These are phyloP conservation scores for Colletotrichum truncatum DNA, from an alignment of 2,329 filamentous ascomycete genomes.

Conservation along the genomic window DNA sequence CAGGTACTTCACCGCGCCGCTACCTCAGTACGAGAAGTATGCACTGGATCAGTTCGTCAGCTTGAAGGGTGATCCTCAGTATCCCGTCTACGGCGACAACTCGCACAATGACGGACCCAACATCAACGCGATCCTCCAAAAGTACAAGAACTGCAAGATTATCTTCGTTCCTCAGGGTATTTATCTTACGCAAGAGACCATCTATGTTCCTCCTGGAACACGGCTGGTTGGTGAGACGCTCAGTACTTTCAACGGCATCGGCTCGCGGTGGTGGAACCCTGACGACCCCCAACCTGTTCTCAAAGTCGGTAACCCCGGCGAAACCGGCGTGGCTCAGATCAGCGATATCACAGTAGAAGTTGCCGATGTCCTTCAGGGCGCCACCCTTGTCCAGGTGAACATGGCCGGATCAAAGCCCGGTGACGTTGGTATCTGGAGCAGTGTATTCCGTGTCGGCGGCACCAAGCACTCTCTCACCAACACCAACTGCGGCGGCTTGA, in stretches of 20 bases:
- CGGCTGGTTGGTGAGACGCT: slow-evolving; percentile 65
- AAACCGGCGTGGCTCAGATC: slow-evolving; percentile 60
- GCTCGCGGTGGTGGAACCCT: slow-evolving; percentile 53
- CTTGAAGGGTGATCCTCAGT: slow-evolving; percentile 51
- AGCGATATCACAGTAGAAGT: slow-evolving; percentile 63
- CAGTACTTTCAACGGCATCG: slow-evolving; percentile 56
- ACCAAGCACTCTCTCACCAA: slow-evolving; percentile 48
- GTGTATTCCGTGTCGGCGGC: slow-evolving; percentile 55
- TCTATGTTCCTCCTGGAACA: slow-evolving; percentile 43
- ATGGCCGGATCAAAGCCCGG: slow-evolving; percentile 54
- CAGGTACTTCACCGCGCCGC: slow-evolving; percentile 39
- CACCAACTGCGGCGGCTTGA: slow-evolving; percentile 43
- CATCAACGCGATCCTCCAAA: slow-evolving; percentile 42
- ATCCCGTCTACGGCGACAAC: slow-evolving; percentile 52
- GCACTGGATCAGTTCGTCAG: slow-evolving; percentile 52
- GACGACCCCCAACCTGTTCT: slow-evolving; percentile 57
- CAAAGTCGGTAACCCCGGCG: slow-evolving; percentile 57
- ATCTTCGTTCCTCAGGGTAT: slow-evolving; percentile 48
- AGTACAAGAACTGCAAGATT: slow-evolving; percentile 45
- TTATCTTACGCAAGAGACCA: slow-evolving; percentile 23
- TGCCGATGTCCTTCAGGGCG: slow-evolving; percentile 51
- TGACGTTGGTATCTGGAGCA: slow-evolving; percentile 61
- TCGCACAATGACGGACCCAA: slow-evolving; percentile 42
- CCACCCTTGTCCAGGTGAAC: slow-evolving; percentile 57
- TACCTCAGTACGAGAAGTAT: slow-evolving; percentile 54